Evolutionary conservation across 2,329 filamentous ascomycete genomes (phyloP).

Genomic region (Tolypocladium nubicola): DNA sequence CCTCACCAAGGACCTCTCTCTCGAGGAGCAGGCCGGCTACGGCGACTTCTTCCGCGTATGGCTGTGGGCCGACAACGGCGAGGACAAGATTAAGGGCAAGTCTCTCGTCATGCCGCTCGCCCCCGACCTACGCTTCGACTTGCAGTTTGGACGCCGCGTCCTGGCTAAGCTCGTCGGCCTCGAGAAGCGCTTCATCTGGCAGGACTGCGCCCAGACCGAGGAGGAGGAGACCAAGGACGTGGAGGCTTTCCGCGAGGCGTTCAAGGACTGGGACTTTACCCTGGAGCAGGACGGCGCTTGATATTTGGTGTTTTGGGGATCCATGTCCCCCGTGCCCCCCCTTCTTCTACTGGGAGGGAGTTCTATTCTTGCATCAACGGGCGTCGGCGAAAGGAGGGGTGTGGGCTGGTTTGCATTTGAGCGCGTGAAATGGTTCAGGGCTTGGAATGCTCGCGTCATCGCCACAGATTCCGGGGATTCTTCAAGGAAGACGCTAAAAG

Average conservation of each 20-base stretch:
- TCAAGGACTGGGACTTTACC: conserved; percentile 82
- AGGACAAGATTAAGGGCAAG: conserved; percentile 44
- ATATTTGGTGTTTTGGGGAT: neutral
- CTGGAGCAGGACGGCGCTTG: conserved; percentile 11
- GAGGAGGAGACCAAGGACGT: conserved; percentile 74
- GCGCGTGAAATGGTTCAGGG: neutral
- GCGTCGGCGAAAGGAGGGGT: neutral
- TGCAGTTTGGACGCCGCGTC: conserved; percentile 83
- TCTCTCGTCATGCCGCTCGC: conserved; percentile 66
- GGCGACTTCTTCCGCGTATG: conserved; percentile 73
- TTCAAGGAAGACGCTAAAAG: neutral
- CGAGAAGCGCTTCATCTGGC: conserved; percentile 74
- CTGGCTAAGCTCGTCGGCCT: conserved; percentile 78
- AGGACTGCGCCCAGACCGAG: conserved; percentile 66
- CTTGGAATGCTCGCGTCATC: neutral
- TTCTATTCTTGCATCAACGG: neutral
- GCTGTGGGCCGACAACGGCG: conserved; percentile 57
- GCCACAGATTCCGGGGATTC: neutral
- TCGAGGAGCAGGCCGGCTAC: conserved; percentile 34
- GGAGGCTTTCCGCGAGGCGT: conserved; percentile 67
- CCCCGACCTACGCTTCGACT: conserved; percentile 65
- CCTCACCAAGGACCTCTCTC: conserved; percentile 33
- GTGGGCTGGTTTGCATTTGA: neutral
- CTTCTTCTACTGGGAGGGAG: neutral
- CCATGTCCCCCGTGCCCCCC: too few species aligned